Evolutionary conservation across 2,329 filamentous ascomycete species (phyloP), one percentile per base, ranked within the genome.

Genomic region (Beauveria sp.): DNA sequence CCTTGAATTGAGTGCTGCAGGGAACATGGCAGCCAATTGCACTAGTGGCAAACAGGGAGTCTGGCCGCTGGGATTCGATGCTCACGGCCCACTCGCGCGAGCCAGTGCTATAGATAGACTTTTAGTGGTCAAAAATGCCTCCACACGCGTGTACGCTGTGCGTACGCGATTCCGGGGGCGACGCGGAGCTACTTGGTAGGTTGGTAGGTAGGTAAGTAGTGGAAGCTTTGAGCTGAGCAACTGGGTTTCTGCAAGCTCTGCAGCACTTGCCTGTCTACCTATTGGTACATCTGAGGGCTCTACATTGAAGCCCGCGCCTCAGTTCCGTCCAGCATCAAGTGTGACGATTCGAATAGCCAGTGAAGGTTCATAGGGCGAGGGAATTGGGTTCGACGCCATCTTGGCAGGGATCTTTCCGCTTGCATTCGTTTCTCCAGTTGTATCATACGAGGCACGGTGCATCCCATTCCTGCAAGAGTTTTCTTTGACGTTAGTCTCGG

Each of bases 1-100:
- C 56, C 46, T 52, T 59, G 56, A 26, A 52, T 52, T 52, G 56
- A 52, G 16, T 59, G n/a, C 22, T 44, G 56, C 56, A 59, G 56
- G 54, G 53, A 34, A 28, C 26, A 28, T 47, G 54, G 28, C 37
- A 56, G 43, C 41, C 22, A 46, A 22, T 24, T 34, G 43, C 18
- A 47, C 24, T 24, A 30, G 41, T 47, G 40, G 54, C 54, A 34
- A 34, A 40, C 51, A 54, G 12, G 34, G 8, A 26, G 52, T 20
- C 52, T 16, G 34, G 14, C 34, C 34, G 14, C 55, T 26, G 28
- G 14, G 43, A 56, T 56, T 48, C 43, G 44, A 16, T 10, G 4
- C 24, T 5, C 6, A 7, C 18, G 43, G 26, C 6, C 28, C 43
- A 24, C 28, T 28, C 18, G 26, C 44, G 55, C 52, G 50, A 40